phyloP scores from a whole-genome alignment of 495 filamentous ascomycete genomes.

The Baudoinia panamericana region DNA sequence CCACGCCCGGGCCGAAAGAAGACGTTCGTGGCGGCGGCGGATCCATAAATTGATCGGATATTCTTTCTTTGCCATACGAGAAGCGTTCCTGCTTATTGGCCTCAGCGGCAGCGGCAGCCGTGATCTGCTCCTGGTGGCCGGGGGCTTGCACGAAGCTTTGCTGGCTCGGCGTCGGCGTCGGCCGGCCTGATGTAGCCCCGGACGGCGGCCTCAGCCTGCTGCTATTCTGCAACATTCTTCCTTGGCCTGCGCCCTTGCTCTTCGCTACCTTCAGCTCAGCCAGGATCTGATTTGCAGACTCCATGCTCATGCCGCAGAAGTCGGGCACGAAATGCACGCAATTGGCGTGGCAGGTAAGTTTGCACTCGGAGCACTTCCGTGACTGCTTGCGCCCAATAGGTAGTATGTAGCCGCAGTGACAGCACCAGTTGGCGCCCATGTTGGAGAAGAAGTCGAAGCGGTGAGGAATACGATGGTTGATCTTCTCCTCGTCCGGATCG shows the following conservation, averaged over 20 bases:
- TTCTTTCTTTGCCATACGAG: slow-evolving; percentile 35
- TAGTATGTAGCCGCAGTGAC: slow-evolving; percentile 96
- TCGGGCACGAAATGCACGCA: slow-evolving; percentile 95
- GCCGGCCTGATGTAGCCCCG: neutral
- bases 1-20: slow-evolving; percentile 29
- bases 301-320: slow-evolving; percentile 99
- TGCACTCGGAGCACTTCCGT: slow-evolving; percentile 88
- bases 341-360: slow-evolving; percentile 75
- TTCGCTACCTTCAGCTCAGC: slow-evolving; percentile 42
- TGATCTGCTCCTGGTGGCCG: slow-evolving; percentile 31
- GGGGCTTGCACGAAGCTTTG: slow-evolving; percentile 23
- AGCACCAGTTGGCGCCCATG: slow-evolving; percentile 97
- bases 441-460: slow-evolving; percentile 90
- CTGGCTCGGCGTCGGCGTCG: slow-evolving; percentile 19
- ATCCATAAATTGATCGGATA: slow-evolving; percentile 25
- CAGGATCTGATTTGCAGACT: slow-evolving; percentile 85
- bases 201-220: slow-evolving; percentile 29
- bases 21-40: slow-evolving; percentile 31
- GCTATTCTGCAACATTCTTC: slow-evolving; percentile 15
- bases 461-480: slow-evolving; percentile 98
- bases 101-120: neutral
- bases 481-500: slow-evolving; percentile 96
- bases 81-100: slow-evolving; percentile 31
- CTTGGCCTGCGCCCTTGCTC: slow-evolving; percentile 33
- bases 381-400: slow-evolving; percentile 89